A percentile compares a stretch with the other conserved stretches of the same genome.
Evolutionary conservation across 108 stramenopile genomes (phyloP).

Genomic region (Cylindrotheca closterium): DNA sequence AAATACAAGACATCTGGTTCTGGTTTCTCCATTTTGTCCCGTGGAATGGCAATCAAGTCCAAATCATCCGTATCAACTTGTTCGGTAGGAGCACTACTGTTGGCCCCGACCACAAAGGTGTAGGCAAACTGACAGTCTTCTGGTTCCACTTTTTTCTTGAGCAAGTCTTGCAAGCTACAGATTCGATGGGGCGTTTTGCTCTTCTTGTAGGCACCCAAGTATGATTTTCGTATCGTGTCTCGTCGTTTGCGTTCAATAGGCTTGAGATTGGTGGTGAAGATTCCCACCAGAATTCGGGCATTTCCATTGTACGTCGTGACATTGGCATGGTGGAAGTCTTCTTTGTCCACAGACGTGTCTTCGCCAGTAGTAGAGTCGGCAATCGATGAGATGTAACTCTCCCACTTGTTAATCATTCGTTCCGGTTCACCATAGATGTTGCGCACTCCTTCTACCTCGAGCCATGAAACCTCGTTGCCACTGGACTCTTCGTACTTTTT

Average conservation of each 20-base stretch:
- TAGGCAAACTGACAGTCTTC: neutral
- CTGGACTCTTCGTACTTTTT: too few species aligned
- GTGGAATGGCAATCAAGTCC: too few species aligned
- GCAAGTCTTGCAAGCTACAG: slow-evolving; percentile 3
- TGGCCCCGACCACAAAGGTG: slow-evolving; percentile 1
- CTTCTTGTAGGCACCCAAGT: neutral
- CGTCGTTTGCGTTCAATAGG: neutral
- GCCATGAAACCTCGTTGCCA: too few species aligned
- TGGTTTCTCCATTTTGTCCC: neutral
- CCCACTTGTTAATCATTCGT: too few species aligned
- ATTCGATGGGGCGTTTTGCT: neutral
- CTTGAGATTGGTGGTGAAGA: neutral
- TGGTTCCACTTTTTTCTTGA: neutral
- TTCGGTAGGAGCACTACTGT: neutral
- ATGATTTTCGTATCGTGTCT: slow-evolving; percentile 7
- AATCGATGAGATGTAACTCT: too few species aligned
- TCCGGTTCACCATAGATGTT: too few species aligned
- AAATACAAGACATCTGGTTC: neutral
- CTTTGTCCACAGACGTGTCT: too few species aligned
- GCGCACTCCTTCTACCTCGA: too few species aligned
- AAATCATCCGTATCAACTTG: neutral
- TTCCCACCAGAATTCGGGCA: neutral
- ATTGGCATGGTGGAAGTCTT: too few species aligned
- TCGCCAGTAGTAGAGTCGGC: too few species aligned
- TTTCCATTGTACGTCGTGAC: too few species aligned